Conservation (phyloP, 164 flowering plant genomes). For the Euptelea pleiosperma region DNA sequence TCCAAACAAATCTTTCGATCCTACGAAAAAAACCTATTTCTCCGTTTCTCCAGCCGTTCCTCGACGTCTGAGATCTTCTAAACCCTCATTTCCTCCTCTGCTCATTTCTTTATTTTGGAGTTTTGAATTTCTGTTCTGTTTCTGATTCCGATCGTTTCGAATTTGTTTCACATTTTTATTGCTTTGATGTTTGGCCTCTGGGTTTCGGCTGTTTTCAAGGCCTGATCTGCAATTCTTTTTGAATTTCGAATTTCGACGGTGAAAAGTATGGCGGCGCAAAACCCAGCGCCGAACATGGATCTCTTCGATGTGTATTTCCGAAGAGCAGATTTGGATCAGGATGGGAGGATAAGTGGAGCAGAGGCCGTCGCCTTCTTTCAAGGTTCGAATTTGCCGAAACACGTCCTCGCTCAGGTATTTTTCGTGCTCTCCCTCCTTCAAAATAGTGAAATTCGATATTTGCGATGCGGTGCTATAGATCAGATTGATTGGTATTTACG, state of each 20-base stretch:
- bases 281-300: slow-evolving; percentile 44
- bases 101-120: neutral
- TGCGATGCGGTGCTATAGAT: too few species aligned
- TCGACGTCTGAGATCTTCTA: slow-evolving; percentile 9
- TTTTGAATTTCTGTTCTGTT: slow-evolving; percentile 3
- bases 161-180: too few species aligned
- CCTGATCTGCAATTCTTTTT: slow-evolving; percentile 18
- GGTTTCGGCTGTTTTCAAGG: slow-evolving; percentile 5
- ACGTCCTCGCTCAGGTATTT: slow-evolving; percentile 83
- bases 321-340: slow-evolving; percentile 90
- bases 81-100: slow-evolving; percentile 1
- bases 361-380: slow-evolving; percentile 89
- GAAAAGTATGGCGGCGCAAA: slow-evolving; percentile 42
- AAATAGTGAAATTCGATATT: neutral
- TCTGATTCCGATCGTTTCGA: neutral
- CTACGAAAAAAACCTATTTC: slow-evolving; percentile 2
- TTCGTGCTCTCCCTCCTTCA: neutral
- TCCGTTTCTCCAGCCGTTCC: slow-evolving; percentile 7
- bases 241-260: neutral
- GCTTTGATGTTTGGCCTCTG: neutral
- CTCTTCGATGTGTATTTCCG: slow-evolving; percentile 80
- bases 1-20: slow-evolving; percentile 11
- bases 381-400: slow-evolving; percentile 76
- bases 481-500: neutral
- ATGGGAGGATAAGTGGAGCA: slow-evolving; percentile 88